Conservation (phyloP, 108 stramenopile genomes). For the Cyclostephanos tholiformis region DNA sequence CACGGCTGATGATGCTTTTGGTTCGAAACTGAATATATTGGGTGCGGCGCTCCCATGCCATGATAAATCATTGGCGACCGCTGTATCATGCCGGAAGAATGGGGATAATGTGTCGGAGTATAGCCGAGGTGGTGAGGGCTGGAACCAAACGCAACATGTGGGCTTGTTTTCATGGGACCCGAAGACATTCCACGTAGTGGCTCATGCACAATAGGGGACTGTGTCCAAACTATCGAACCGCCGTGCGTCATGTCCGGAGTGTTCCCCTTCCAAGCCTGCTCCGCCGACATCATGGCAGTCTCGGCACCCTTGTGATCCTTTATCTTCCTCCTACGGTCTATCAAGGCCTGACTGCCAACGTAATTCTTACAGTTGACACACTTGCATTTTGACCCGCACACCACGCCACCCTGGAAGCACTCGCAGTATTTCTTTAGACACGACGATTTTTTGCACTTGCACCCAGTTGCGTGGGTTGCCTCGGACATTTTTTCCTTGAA, state of each 20-base stretch:
- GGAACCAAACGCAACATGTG: neutral
- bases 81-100: slow-evolving; percentile 6
- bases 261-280: slow-evolving; percentile 68
- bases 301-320: slow-evolving; percentile 81
- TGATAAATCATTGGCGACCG: slow-evolving; percentile 46
- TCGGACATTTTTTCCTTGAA: slow-evolving; percentile 69
- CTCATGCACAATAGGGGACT: slow-evolving; percentile 25
- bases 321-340: slow-evolving; percentile 83
- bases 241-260: slow-evolving; percentile 21
- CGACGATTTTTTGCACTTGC: slow-evolving; percentile 90
- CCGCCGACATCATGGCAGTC: slow-evolving; percentile 66
- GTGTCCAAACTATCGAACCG: slow-evolving; percentile 14
- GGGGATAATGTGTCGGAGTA: slow-evolving; percentile 13
- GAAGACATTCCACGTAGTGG: slow-evolving; percentile 28
- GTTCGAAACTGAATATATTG: slow-evolving; percentile 24
- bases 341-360: slow-evolving; percentile 74
- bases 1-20: slow-evolving; percentile 13
- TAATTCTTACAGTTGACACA: slow-evolving; percentile 91
- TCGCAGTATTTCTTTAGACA: slow-evolving; percentile 99
- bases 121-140: slow-evolving; percentile 30
- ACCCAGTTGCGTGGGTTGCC: slow-evolving; percentile 85
- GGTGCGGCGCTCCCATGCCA: slow-evolving; percentile 46
- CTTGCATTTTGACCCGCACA: slow-evolving; percentile 94
- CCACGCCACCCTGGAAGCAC: slow-evolving; percentile 93
- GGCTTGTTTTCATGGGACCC: slow-evolving; percentile 23